Conservation (phyloP, 1,139 yeast genomes). For the Taphrina deformans region DNA sequence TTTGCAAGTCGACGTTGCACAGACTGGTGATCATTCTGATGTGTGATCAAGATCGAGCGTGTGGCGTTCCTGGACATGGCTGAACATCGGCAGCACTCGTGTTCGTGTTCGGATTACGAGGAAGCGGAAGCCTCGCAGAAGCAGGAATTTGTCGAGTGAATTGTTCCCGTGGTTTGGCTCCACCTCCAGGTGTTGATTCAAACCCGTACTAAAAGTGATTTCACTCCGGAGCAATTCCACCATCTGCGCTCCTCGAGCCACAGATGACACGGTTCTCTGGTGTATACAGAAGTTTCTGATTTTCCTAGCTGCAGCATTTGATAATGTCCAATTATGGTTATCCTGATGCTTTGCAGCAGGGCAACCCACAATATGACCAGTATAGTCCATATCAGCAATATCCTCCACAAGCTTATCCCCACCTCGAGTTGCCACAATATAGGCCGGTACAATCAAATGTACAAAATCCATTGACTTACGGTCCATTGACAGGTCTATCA, state of each 20-base stretch:
- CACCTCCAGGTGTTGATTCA: too few relatives aligned
- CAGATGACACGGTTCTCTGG: too few relatives aligned
- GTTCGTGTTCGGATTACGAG: background rate
- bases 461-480: background rate
- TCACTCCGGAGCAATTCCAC: too few relatives aligned
- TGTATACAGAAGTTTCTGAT: background rate
- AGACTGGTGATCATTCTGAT: too few relatives aligned
- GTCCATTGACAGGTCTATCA: background rate
- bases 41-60: background rate
- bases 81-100: background rate
- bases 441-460: background rate
- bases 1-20: too few relatives aligned
- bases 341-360: background rate
- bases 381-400: conserved; percentile 9
- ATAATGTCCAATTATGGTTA: conserved; percentile 7
- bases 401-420: conserved; percentile 15
- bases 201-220: too few relatives aligned
- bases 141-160: background rate
- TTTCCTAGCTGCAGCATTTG: background rate
- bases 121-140: background rate
- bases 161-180: too few relatives aligned
- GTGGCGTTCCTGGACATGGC: background rate
- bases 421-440: background rate
- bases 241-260: too few relatives aligned
- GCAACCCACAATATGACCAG: background rate